These are phyloP conservation scores for Calophaca sinica DNA, from an alignment of 306 rosid species.

Conservation along the genomic window DNA sequence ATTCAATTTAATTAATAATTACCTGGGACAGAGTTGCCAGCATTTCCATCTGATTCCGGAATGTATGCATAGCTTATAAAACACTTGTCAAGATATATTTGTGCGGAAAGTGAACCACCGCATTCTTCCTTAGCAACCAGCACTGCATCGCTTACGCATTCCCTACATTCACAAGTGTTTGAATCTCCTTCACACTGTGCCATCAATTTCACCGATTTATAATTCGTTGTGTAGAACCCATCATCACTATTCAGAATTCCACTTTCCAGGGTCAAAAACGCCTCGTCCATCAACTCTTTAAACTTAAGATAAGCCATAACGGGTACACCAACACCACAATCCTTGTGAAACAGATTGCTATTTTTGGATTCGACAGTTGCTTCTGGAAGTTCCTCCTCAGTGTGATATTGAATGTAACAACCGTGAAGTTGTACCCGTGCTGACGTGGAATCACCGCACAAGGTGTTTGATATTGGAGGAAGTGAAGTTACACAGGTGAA, in stretches of 20 bases:
- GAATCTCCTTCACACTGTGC: conserved; percentile 72
- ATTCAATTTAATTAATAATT: not conserved
- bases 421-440: conserved; percentile 73
- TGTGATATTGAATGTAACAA: conserved; percentile 64
- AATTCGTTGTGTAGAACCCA: conserved; percentile 49
- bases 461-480: conserved; percentile 49
- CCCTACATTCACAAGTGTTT: conserved; percentile 63
- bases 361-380: not conserved
- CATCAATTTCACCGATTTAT: conserved; percentile 56
- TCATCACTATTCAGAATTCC: conserved; percentile 47
- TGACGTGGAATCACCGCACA: conserved; percentile 53
- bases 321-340: conserved; percentile 49
- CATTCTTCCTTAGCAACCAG: conserved; percentile 62
- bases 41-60: conserved; percentile 27
- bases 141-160: conserved; percentile 65
- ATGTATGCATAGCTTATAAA: conserved; percentile 54
- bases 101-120: conserved; percentile 51
- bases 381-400: conserved; percentile 30
- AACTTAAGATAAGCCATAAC: conserved; percentile 12
- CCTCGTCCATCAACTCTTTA: conserved; percentile 53
- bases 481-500: conserved; percentile 58
- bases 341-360: conserved; percentile 49
- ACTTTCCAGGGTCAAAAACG: conserved; percentile 54
- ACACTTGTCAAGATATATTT: conserved; percentile 69
- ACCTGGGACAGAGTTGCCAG: conserved; percentile 44